Base-by-base conservation (phyloP, 768 basidiomycete species). In the Calocera viscosa region DNA sequence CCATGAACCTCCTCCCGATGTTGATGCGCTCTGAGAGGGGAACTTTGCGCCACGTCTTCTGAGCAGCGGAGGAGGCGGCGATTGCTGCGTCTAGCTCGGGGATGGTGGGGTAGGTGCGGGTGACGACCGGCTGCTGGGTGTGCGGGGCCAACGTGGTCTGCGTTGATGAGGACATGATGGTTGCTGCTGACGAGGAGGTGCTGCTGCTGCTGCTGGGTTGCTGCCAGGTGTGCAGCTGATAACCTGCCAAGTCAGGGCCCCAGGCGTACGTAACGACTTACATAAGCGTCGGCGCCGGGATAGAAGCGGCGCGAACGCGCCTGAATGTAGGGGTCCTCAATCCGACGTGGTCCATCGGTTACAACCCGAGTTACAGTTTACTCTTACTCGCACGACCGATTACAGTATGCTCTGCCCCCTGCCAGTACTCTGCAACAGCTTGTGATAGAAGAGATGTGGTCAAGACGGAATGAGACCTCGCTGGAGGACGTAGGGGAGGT, bases 91-190 rank as follows among this genome's bases (percentile, higher is more conserved):
- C 83, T 35, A 96, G 80, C 69, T 89, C 84, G 1, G 74, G 69
- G 38, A 80, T 74, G 1, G 80, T 77, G 2, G 89, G 86, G 72
- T 94, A 90, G 5, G 78, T 78, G 30, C 90, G 81, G 7, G 83
- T 85, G 24, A 87, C 82, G 66, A 83, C 81, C 3, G 87, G 84
- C 73, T 86, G 72, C 72, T 91, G 91, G 69, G 75, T 89, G 74
- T 91, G 89, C 11, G 94, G 94, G 16, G 78, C 85, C 73, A 95
- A 87, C 0, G 94, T 95, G 0, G 88, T 92, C 74, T 95, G 94
- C 7, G 66, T 41, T 38, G 67, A 28, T 28, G 64, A 30, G 1
- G 40, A n/a, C n/a, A 63, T 14, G 40, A 8, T 53, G 43, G 35
- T 7, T 16, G 16, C 10, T 24, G 26, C 32, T n/a, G n/a, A n/a